Evolutionary conservation across 2,329 filamentous ascomycete genomes (phyloP), one percentile per base, ranked within the genome.

Genomic region (Fusarium newnesense): DNA sequence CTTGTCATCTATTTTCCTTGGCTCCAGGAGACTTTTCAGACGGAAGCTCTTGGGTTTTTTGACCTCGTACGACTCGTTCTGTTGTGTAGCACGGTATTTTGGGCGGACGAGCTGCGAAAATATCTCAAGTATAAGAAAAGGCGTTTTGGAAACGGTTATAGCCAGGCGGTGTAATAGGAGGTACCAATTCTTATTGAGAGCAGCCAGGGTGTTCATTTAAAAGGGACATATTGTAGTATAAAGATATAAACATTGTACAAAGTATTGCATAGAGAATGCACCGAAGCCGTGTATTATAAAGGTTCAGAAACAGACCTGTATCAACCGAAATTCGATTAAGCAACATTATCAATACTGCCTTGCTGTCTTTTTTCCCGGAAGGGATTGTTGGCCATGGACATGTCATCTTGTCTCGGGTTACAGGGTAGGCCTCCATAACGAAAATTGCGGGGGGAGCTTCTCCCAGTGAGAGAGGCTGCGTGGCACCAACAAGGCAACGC

Each of bases 1-100:
- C 88, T 96, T 70, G 97, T 99, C 63, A 94, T 99, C 60, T 99
- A 98, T 82, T 91, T 98, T 73, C 96, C 96, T 15, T 95, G 95
- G 84, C 85, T 99, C 76, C 96, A 99, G 83, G 90, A 93, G 59
- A 92, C 98, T 9, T 99, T 99, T 84, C 96, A 99, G 85, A 99
- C 96, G 0, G 96, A 99, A 82, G 92, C 93, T 2, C 83, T 99
- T 60, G 86, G 90, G 0, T 80, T 95, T 13, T 84, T 88, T 68
- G 96, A 99, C 85, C 82, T 98, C 63, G 78, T 95, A 44, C 85
- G 90, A 67, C 85, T 99, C 75, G 77, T 96, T 34, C 80, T 90
- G 50, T 86, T 99, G 69, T 93, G 95, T 69, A 98, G 95, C 84
- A 91, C 89, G 57, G 96, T 99, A 34, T 97, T 99, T 82, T 98